These are phyloP conservation scores for Nakazawaea ishiwadae DNA, from an alignment of 805 yeast species.

Conservation along the genomic window DNA sequence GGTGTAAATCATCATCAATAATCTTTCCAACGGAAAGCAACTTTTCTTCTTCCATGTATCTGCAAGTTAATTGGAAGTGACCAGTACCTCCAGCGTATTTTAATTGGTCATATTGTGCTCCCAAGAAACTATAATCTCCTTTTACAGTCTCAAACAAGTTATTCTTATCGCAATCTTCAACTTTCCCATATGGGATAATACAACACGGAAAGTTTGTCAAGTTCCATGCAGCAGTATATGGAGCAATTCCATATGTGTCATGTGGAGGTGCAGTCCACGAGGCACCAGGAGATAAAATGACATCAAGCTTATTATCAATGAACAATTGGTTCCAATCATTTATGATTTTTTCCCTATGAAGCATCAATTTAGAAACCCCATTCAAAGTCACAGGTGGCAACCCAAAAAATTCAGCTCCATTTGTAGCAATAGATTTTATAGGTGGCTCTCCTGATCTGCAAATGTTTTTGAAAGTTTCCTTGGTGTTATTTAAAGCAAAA, in stretches of 20 bases:
- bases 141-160: slow-evolving; percentile 25
- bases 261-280: slow-evolving; percentile 18
- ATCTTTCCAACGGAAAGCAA: too few relatives aligned
- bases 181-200: slow-evolving; percentile 35
- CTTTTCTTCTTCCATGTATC: slow-evolving; percentile 55
- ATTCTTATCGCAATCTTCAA: slow-evolving; percentile 25
- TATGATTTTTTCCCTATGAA: neutral
- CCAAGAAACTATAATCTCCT: slow-evolving; percentile 37
- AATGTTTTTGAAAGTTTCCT: neutral
- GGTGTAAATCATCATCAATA: too few relatives aligned
- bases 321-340: slow-evolving; percentile 12
- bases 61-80: slow-evolving; percentile 59
- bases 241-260: slow-evolving; percentile 16
- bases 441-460: slow-evolving; percentile 13
- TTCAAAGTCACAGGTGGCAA: slow-evolving; percentile 11
- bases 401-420: slow-evolving; percentile 6
- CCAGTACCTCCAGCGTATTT: slow-evolving; percentile 54
- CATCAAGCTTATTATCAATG: slow-evolving; percentile 12
- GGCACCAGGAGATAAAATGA: slow-evolving; percentile 16
- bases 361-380: neutral
- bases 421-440: slow-evolving; percentile 7
- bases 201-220: slow-evolving; percentile 32
- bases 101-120: slow-evolving; percentile 41
- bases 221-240: slow-evolving; percentile 18
- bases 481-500: neutral